Percentiles rank a stretch among this genome's conserved stretches.
These are phyloP conservation scores for Tricholoma sp. DNA, from an alignment of 768 basidiomycete species.

Conservation along the genomic window DNA sequence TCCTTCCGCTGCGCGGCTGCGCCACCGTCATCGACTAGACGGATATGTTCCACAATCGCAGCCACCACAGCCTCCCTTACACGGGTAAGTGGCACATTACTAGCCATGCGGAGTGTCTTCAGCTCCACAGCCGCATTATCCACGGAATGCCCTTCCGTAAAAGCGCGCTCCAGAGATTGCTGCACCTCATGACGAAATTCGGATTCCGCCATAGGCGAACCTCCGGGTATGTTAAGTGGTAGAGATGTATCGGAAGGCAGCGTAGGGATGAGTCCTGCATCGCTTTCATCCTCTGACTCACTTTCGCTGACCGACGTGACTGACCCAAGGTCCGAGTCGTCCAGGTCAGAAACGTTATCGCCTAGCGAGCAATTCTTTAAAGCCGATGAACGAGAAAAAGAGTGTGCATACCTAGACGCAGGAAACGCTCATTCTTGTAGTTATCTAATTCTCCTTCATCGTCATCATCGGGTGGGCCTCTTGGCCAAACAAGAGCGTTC, in stretches of 20 bases:
- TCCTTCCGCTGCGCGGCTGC: conserved; percentile 52
- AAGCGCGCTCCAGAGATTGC: conserved; percentile 89
- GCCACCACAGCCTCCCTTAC: conserved; percentile 87
- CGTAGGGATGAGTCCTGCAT: conserved; percentile 31
- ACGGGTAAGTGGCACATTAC: conserved; percentile 82
- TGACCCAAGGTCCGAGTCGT: conserved; percentile 55
- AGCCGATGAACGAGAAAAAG: background rate
- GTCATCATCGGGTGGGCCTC: conserved; percentile 56
- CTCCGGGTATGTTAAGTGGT: conserved; percentile 32
- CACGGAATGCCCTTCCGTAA: conserved; percentile 85
- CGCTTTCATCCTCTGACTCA: conserved; percentile 35
- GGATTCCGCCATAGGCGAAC: conserved; percentile 41
- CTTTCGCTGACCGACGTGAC: conserved; percentile 49
- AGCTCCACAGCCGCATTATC: conserved; percentile 93
- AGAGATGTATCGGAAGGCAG: conserved; percentile 47
- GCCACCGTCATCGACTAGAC: conserved; percentile 51
- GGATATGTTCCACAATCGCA: conserved; percentile 74
- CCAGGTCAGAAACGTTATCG: conserved; percentile 59
- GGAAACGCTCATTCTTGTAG: conserved; percentile 61
- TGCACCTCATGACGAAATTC: conserved; percentile 76
- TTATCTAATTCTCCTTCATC: conserved; percentile 59
- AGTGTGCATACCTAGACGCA: conserved; percentile 59
- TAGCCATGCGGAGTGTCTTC: conserved; percentile 95
- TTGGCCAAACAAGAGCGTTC: conserved; percentile 82
- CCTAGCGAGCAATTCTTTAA: conserved; percentile 32